Base-by-base conservation (phyloP, 1,139 yeast genomes). In the Pneumocystis sp. region DNA sequence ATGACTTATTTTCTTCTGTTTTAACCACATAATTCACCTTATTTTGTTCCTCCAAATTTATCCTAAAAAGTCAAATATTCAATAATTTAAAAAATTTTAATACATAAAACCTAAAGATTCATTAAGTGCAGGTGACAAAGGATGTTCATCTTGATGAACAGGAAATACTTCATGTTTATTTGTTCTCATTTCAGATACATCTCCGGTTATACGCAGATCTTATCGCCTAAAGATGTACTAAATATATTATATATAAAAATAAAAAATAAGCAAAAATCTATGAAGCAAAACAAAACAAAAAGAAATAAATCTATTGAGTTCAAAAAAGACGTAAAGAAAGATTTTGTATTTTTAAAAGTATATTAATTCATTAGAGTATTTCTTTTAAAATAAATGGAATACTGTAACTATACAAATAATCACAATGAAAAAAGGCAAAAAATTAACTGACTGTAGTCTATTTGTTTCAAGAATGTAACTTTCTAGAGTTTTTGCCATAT, bases 401-500 rank as follows among this genome's bases (percentile, higher is more conserved):
- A 21, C 21, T 12, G 57, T 8, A 50, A 25, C 15, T 25, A 50
- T 50, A 50, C 12, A 25, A 12, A 25, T 25, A 50, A 25, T 8
- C 5, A 25, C 21, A 19, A 45, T 8, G 21, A 15, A 25, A 10
- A 25, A 12, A 25, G 21, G 12, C 12, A 50, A 2, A 25, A 50
- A 25, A 1, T 12, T 12, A 50, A 10, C 10, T 25, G 29, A 25
- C 2, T 25, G 21, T 5, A 7, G 0, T 4, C 57, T 50, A 12
- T 50, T 50, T 50, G 57, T 50, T 50, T 25, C 21, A 12, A 21
- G 3, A 10, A 50, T 50, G 10, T 50, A 10, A 25, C 15, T 6
- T 50, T 80, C 81, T 70, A 87, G 82, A 44, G 79, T 76, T 65
- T 75, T 70, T 50, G 88, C 84, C 87, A 88, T 85, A 63, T 84